phyloP scores from a whole-genome alignment of 129 eudicot species.

The Saussurea involucrata region DNA sequence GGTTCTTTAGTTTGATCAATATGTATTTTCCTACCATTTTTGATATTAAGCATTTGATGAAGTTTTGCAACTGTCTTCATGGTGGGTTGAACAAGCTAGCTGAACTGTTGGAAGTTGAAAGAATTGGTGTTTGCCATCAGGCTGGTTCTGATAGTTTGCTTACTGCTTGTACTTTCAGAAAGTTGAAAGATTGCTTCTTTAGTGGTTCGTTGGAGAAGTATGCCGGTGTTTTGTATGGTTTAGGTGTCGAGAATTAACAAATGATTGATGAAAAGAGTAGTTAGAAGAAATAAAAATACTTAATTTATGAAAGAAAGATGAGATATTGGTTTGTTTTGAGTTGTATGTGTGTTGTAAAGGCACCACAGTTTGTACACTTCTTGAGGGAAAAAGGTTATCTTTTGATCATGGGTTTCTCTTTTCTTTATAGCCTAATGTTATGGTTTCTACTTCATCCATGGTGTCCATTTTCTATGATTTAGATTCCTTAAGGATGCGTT shows the following conservation, averaged over 20 bases:
- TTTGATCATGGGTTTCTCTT: constrained; percentile 5
- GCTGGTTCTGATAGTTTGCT: constrained; percentile 95
- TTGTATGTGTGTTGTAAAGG: constrained; percentile 8
- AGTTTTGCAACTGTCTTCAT: constrained; percentile 81
- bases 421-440: not conserved
- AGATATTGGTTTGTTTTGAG: constrained; percentile 20
- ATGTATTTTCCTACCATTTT: constrained; percentile 67
- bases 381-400: constrained; percentile 2
- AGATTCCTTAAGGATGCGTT: not conserved
- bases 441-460: not conserved
- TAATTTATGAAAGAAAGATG: constrained; percentile 9
- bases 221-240: constrained; percentile 86
- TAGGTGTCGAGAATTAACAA: constrained; percentile 71
- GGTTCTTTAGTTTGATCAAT: constrained; percentile 58
- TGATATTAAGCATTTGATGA: constrained; percentile 86
- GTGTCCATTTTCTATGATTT: not conserved
- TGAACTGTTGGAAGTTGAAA: constrained; percentile 47
- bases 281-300: constrained; percentile 5
- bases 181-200: constrained; percentile 77
- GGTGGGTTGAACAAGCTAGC: constrained; percentile 95
- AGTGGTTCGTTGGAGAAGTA: constrained; percentile 75
- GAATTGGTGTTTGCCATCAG: constrained; percentile 71
- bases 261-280: not conserved
- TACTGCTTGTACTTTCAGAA: constrained; percentile 70
- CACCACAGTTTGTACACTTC: constrained; percentile 15